These are phyloP conservation scores for Symbiotaphrina buchneri DNA, from an alignment of 495 filamentous ascomycete genomes.

Conservation along the genomic window DNA sequence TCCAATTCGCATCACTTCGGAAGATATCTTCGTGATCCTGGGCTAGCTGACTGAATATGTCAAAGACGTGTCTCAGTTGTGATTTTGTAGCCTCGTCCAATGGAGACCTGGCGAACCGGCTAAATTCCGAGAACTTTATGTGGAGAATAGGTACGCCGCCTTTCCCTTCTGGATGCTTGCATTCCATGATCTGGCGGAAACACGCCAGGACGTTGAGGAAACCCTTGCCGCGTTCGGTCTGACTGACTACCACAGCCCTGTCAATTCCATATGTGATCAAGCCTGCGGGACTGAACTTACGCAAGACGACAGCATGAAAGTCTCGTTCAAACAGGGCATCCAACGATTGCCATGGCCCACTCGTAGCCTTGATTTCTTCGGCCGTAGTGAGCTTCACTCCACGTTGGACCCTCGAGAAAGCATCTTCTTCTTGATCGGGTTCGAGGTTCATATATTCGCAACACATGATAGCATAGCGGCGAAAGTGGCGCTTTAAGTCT, in stretches of 20 bases:
- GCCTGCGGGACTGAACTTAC: too few species aligned
- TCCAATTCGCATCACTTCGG: slow-evolving; percentile 2
- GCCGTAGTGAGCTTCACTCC: slow-evolving; percentile 22
- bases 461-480: slow-evolving; percentile 14
- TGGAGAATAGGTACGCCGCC: slow-evolving; percentile 11
- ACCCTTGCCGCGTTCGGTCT: slow-evolving; percentile 1
- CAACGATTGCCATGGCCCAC: slow-evolving; percentile 20
- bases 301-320: slow-evolving; percentile 13
- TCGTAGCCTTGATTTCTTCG: slow-evolving; percentile 23
- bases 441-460: slow-evolving; percentile 18
- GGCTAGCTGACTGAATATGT: slow-evolving; percentile 8
- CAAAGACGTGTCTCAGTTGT: slow-evolving; percentile 8
- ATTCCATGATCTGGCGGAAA: slow-evolving; percentile 2
- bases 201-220: slow-evolving; percentile 2
- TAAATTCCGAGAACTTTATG: slow-evolving; percentile 9
- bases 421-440: slow-evolving; percentile 20
- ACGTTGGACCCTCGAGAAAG: slow-evolving; percentile 23
- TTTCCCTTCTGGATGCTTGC: slow-evolving; percentile 1
- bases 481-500: slow-evolving; percentile 12
- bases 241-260: neutral
- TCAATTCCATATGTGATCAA: too few species aligned
- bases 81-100: slow-evolving; percentile 5
- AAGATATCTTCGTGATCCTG: slow-evolving; percentile 6
- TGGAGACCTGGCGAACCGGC: too few species aligned
- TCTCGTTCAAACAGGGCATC: slow-evolving; percentile 16